Base-by-base conservation (phyloP, 106 monocot genomes). In the Dendrobium nobile region DNA sequence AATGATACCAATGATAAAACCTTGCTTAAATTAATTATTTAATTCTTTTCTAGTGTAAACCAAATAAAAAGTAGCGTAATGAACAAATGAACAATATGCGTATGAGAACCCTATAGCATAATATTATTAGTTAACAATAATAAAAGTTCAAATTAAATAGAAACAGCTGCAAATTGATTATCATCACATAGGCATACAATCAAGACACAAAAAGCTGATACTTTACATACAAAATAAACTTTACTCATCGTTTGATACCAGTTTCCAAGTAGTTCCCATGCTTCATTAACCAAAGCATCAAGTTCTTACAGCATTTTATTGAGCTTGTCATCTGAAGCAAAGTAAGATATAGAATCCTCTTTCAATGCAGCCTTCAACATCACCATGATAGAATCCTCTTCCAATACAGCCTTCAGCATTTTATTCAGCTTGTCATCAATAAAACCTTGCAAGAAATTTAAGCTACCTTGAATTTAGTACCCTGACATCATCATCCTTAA, bases 321-420 rank as follows among this genome's bases (percentile, higher is more conserved):
- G 18, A 91, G 74, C 51, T 87, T 79, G 56, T 87, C 97, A 86
- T 82, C 84, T 75, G 81, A 79, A 79, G 81, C 81, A 61, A 85
- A 80, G 44, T 88, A 75, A 61, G 81, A 77, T 45, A 48, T 40
- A 75, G 72, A 41, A 79, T 79, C 31, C 73, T 84, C 85, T 75
- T 94, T 89, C 75, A 91, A 75, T 41, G 84, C 84, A 80, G 85
- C 82, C 61, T 83, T 94, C 75, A 94, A 67, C 72, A 82, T 75
- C n/a, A n/a, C n/a, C n/a, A n/a, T n/a, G n/a, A n/a, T n/a, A n/a
- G n/a, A n/a, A n/a, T n/a, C n/a, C n/a, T n/a, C n/a, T n/a, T n/a
- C n/a, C n/a, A n/a, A n/a, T n/a, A n/a, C n/a, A n/a, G n/a, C n/a
- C n/a, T n/a, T n/a, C n/a, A n/a, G n/a, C n/a, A n/a, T n/a, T n/a